Evolutionary conservation across 352 stramenopile genomes (phyloP).

Genomic region (Hyaloperonospora arabidopsidis): DNA sequence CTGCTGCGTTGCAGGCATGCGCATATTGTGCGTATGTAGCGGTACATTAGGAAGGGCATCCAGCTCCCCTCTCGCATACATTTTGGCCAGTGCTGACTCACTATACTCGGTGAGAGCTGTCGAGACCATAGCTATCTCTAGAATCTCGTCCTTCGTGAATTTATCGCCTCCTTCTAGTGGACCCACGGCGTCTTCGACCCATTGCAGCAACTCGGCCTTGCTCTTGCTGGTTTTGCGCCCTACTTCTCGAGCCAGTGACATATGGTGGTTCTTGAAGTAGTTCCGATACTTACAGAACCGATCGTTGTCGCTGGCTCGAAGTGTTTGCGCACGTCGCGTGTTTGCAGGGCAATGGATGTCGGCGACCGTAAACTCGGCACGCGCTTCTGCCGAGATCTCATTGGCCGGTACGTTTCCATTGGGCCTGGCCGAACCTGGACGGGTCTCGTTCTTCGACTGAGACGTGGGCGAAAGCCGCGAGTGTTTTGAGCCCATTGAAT

Average conservation of each 20-base stretch:
- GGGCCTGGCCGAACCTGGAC: neutral
- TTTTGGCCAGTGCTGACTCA: slow-evolving; percentile 17
- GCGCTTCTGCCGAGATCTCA: slow-evolving; percentile 21
- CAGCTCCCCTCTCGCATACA: slow-evolving; percentile 31
- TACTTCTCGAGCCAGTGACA: slow-evolving; percentile 34
- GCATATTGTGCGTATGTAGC: slow-evolving; percentile 32
- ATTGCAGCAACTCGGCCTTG: slow-evolving; percentile 27
- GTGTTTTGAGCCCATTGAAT: slow-evolving; percentile 28
- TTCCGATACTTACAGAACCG: slow-evolving; percentile 43
- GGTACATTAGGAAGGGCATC: slow-evolving; percentile 30
- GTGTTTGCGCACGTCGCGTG: slow-evolving; percentile 25
- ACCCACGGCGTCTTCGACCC: slow-evolving; percentile 27
- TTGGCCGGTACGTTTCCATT: slow-evolving; percentile 8
- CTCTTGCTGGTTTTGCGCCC: slow-evolving; percentile 28
- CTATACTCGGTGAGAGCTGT: slow-evolving; percentile 28
- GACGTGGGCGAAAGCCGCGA: slow-evolving; percentile 14
- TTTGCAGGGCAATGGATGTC: slow-evolving; percentile 27
- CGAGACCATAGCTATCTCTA: slow-evolving; percentile 40
- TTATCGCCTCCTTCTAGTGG: slow-evolving; percentile 15
- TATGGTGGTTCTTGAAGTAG: slow-evolving; percentile 47
- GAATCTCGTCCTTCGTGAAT: slow-evolving; percentile 31
- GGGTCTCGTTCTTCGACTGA: slow-evolving; percentile 2
- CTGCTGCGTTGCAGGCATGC: slow-evolving; percentile 33
- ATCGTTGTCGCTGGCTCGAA: slow-evolving; percentile 16
- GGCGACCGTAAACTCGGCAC: slow-evolving; percentile 27